Percentiles rank a stretch among this genome's conserved stretches.
These are phyloP conservation scores for Dryas drummondii DNA, from an alignment of 306 rosid genomes.

Conservation along the genomic window DNA sequence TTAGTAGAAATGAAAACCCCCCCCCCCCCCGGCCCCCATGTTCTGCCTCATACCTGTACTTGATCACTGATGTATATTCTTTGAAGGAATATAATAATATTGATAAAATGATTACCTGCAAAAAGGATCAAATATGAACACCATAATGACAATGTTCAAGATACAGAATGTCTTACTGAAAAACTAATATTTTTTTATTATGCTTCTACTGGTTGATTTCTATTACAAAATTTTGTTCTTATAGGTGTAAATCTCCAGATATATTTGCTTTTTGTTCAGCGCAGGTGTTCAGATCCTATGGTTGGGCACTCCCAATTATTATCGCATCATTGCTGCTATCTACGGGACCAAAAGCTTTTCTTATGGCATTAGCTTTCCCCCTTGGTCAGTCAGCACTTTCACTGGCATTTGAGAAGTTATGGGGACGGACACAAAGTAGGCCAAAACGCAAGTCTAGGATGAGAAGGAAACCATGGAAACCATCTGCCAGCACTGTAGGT, in stretches of 20 bases:
- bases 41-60: not conserved
- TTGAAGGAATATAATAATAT: not conserved
- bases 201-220: slow-evolving; percentile 1
- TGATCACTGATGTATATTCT: not conserved
- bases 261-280: slow-evolving; percentile 30
- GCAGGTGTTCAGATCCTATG: slow-evolving; percentile 84
- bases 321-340: slow-evolving; percentile 52
- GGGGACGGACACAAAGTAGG: slow-evolving; percentile 53
- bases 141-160: not conserved
- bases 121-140: not conserved
- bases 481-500: slow-evolving; percentile 31
- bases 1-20: no score
- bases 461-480: slow-evolving; percentile 45
- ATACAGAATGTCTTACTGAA: not conserved
- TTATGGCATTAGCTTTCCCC: slow-evolving; percentile 90
- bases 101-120: not conserved
- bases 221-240: slow-evolving; percentile 11
- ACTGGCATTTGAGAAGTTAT: slow-evolving; percentile 70
- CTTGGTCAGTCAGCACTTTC: slow-evolving; percentile 76
- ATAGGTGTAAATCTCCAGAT: slow-evolving; percentile 14
- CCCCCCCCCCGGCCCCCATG: not conserved
- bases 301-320: slow-evolving; percentile 78
- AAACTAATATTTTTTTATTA: not conserved
- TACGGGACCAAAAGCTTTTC: slow-evolving; percentile 83
- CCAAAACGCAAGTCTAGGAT: slow-evolving; percentile 57